These are phyloP conservation scores for Pisolithus thermaeus DNA, from an alignment of 1,284 basidiomycete species.

Conservation along the genomic window DNA sequence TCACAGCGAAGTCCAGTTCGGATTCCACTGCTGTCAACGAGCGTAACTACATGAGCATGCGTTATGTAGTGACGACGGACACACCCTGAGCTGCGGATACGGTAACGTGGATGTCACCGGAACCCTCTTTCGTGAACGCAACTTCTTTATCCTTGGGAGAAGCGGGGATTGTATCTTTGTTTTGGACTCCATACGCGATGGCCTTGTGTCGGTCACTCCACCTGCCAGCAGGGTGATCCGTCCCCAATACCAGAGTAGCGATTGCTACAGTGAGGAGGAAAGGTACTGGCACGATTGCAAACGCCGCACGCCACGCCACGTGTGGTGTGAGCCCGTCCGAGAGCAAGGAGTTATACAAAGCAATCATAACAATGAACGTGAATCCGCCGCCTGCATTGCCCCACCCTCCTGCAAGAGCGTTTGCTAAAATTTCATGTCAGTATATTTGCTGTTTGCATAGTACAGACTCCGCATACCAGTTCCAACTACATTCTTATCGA, in stretches of 20 bases:
- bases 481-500: constrained; percentile 56
- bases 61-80: constrained; percentile 4
- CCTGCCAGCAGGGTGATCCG: constrained; percentile 55
- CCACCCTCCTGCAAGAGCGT: constrained; percentile 49
- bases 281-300: constrained; percentile 56
- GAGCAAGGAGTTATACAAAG: constrained; percentile 43
- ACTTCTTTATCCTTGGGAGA: constrained; percentile 5
- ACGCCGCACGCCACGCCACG: constrained; percentile 53
- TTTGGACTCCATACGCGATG: constrained; percentile 9
- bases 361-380: constrained; percentile 58
- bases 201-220: constrained; percentile 51
- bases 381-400: constrained; percentile 49
- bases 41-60: background rate
- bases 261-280: constrained; percentile 44
- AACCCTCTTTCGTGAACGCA: constrained; percentile 10
- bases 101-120: constrained; percentile 21
- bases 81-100: constrained; percentile 17
- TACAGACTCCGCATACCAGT: constrained; percentile 18
- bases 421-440: constrained; percentile 25
- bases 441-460: background rate
- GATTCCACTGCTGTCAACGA: constrained; percentile 14
- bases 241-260: constrained; percentile 45
- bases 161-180: background rate
- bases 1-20: constrained; percentile 43
- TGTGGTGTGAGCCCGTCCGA: constrained; percentile 37